Percentiles rank a stretch among this genome's conserved stretches.
Conservation (phyloP, 495 filamentous ascomycete species). For the Cryomyces antarcticus region DNA sequence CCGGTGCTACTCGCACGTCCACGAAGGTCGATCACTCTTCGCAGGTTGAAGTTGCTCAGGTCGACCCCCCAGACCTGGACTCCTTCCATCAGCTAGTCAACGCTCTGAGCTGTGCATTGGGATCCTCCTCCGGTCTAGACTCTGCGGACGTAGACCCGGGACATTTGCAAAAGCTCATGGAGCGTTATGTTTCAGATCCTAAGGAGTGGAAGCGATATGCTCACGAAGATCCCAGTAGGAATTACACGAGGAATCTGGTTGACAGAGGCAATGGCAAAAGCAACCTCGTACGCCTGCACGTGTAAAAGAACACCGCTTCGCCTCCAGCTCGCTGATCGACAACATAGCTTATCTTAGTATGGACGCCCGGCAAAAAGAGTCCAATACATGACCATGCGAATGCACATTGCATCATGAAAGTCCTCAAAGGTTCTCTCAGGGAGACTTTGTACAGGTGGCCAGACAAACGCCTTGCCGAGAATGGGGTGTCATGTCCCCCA, state of each 20-base stretch:
- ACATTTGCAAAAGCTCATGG: slow-evolving; percentile 47
- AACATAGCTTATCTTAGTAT: slow-evolving; percentile 63
- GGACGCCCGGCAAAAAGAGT: slow-evolving; percentile 71
- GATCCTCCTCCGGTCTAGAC: slow-evolving; percentile 57
- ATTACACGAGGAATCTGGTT: slow-evolving; percentile 76
- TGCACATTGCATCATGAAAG: slow-evolving; percentile 25
- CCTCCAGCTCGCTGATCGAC: too few relatives aligned
- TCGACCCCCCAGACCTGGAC: neutral
- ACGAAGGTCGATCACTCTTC: too few relatives aligned
- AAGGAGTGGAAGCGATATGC: slow-evolving; percentile 56
- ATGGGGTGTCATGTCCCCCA: slow-evolving; percentile 15
- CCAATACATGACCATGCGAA: slow-evolving; percentile 52
- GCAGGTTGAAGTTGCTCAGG: too few relatives aligned
- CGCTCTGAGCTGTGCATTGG: slow-evolving; percentile 48
- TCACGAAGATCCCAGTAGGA: slow-evolving; percentile 36
- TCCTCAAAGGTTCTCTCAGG: slow-evolving; percentile 54
- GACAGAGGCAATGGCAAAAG: slow-evolving; percentile 82
- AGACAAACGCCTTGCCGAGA: slow-evolving; percentile 22
- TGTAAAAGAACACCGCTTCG: too few relatives aligned
- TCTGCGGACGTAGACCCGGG: slow-evolving; percentile 59
- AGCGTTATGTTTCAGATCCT: slow-evolving; percentile 41
- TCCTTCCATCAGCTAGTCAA: slow-evolving; percentile 51
- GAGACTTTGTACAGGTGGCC: slow-evolving; percentile 72
- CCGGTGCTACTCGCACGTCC: too few relatives aligned
- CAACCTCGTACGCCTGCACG: slow-evolving; percentile 43